A percentile compares a stretch with the other conserved stretches of the same genome.
Conservation (phyloP, 306 rosid genomes). For the Rubus idaeus region DNA sequence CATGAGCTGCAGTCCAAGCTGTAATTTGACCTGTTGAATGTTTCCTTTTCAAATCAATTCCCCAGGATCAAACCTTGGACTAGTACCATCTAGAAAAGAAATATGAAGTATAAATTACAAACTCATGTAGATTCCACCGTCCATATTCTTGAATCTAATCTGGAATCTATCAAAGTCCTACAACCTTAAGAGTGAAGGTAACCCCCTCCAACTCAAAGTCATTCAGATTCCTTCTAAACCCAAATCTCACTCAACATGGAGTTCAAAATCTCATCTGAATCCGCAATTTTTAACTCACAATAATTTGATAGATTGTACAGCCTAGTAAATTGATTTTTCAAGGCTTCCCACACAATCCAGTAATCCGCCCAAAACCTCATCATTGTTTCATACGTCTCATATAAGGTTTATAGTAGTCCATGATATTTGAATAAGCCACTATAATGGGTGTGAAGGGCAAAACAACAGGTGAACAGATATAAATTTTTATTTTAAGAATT, state of each 20-base stretch:
- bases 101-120: background rate
- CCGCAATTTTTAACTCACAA: background rate
- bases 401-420: background rate
- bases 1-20: background rate
- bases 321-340: background rate
- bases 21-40: background rate
- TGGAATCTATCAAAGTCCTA: background rate
- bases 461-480: background rate
- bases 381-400: background rate
- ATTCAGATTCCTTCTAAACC: background rate
- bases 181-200: background rate
- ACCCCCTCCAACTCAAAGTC: background rate
- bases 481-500: background rate
- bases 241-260: background rate
- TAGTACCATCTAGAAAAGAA: background rate
- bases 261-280: background rate
- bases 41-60: background rate
- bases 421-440: background rate
- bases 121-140: background rate
- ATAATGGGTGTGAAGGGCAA: background rate
- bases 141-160: no score
- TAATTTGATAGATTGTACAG: no score
- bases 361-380: background rate
- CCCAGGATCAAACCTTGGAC: background rate
- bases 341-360: background rate